Base-by-base conservation (phyloP, 495 filamentous ascomycete genomes). In the Xylaria castorea region DNA sequence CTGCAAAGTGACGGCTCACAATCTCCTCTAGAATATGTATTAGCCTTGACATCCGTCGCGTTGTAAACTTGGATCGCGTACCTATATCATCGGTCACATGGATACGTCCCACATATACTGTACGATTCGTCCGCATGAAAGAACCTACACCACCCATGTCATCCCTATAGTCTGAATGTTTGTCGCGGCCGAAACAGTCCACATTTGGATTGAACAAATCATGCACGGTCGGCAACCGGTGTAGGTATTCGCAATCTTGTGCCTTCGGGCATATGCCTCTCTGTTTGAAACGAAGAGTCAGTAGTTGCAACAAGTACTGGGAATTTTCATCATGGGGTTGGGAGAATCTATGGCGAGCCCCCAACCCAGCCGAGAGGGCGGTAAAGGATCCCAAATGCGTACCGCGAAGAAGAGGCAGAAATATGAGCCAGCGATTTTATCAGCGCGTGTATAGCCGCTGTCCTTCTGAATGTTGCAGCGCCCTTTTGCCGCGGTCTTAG, bases 41-140 rank as follows among this genome's bases (percentile, higher is more conserved):
- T 61, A 72, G 70, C 62, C 36, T 58, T 12, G 5, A 5, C 27
- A 6, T 61, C n/a, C 7, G n/a, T 22, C n/a, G 5, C 2, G 5
- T 32, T 14, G 48, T 34, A 27, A 25, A 22, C 1, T 9, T 22
- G 14, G 20, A 60, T 27, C 0, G n/a, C 63, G 32, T 51, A 72
- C 70, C 70, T 72, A 98, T 98, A 78, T 97, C 95, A 81, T 98
- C 95, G n/a, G 90, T 94, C 25, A 97, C 95, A 78, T 97, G 93
- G 72, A 98, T 97, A 32, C 95, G 86, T 5, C 96, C 96, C 11
- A 97, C 85, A 76, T 99, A 99, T 12, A 99, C 86, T 3, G 97
- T 98, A 9, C 95, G 85, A 75, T 98, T 99, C 79, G 94, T 93
- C 20, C 96, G 88, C 85, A 92, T 91, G 78, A 98, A 99, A 71